Evolutionary conservation across 192 early-diverging fungal species (phyloP), one percentile per base, ranked within the genome.

Genomic region (Linnemannia zychae): DNA sequence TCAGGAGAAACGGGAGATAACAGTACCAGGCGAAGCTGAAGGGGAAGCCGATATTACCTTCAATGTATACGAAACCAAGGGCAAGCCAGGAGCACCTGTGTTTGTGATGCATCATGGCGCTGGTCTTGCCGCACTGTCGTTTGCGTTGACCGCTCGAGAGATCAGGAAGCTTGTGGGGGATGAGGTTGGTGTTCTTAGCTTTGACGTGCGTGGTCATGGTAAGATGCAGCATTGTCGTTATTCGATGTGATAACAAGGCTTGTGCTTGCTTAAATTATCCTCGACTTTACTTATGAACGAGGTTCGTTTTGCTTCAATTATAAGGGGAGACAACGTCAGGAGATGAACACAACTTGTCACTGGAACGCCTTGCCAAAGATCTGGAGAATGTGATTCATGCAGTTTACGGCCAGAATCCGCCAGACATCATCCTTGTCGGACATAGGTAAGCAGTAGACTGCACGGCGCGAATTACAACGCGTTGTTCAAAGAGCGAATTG

Each of bases 71-170:
- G 82, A 87, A 38, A 88, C 74, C n/a, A 46, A 40, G 33, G 79
- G 79, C 12, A 87, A 79, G 37, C 67, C 82, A 57, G 77, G 80
- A 47, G 90, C 89, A n/a, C 93, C 94, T 0, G 34, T 95, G 4
- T 95, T 96, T 89, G 89, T 96, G 37, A 85, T 95, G 78, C 95
- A 95, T 88, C 96, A 97, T 85, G 96, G 96, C n/a, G 96, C 94
- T 3, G 96, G 95, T 16, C 89, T 91, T 75, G 89, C 91, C 2
- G 94, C 88, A 0, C 82, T 95, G 37, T 91, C 94, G 1, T 97
- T 94, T 79, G 96, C 91, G 1, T 82, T 97, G 31, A 80, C 89
- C 4, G 88, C 91, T 31, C 90, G 89, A 67, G 75, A 89, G 60
- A 91, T 96, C 46, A 77, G 77, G 31, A 60, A 73, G n/a, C 63